phyloP scores from a whole-genome alignment of 75 land plant species.

The Cryptomeria japonica region DNA sequence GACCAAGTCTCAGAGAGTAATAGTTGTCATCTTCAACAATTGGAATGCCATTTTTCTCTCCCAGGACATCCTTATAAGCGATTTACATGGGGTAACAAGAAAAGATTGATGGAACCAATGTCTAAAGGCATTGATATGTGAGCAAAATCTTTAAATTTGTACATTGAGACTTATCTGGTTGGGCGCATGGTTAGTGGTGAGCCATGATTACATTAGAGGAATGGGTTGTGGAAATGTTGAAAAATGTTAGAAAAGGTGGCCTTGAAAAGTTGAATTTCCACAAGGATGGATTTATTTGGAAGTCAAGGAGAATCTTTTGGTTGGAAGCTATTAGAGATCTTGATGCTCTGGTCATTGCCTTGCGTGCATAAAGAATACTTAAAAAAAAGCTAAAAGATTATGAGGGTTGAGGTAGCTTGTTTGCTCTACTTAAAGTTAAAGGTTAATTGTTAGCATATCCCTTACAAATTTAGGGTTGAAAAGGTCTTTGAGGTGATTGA shows the following conservation, averaged over 20 bases:
- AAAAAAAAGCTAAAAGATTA: conserved; percentile 94
- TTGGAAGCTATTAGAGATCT: conserved; percentile 87
- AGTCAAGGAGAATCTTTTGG: conserved; percentile 64
- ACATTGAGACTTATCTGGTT: conserved; percentile 70
- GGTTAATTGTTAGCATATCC: too few species aligned
- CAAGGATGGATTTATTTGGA: conserved; percentile 72
- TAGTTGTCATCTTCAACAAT: conserved; percentile 79
- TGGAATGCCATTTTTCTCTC: conserved; percentile 81
- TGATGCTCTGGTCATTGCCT: conserved; percentile 86
- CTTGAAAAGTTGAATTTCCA: conserved; percentile 15
- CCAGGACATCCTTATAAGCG: conserved; percentile 75
- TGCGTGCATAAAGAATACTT: conserved; percentile 68
- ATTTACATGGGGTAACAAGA: conserved; percentile 95
- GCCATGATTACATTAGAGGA: conserved; percentile 38
- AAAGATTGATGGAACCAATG: conserved; percentile 81
- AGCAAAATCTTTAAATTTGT: conserved; percentile 67
- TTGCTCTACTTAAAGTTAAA: too few species aligned
- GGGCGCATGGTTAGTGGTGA: conserved; percentile 95
- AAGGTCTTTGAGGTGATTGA: too few species aligned
- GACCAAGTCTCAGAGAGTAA: conserved; percentile 86
- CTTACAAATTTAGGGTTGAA: too few species aligned
- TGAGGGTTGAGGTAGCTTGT: background rate
- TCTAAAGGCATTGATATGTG: conserved; percentile 80
- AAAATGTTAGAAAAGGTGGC: conserved; percentile 52
- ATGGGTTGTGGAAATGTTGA: conserved; percentile 86